Evolutionary conservation across 2,329 filamentous ascomycete genomes (phyloP).

Genomic region (Clonostachys byssicola): DNA sequence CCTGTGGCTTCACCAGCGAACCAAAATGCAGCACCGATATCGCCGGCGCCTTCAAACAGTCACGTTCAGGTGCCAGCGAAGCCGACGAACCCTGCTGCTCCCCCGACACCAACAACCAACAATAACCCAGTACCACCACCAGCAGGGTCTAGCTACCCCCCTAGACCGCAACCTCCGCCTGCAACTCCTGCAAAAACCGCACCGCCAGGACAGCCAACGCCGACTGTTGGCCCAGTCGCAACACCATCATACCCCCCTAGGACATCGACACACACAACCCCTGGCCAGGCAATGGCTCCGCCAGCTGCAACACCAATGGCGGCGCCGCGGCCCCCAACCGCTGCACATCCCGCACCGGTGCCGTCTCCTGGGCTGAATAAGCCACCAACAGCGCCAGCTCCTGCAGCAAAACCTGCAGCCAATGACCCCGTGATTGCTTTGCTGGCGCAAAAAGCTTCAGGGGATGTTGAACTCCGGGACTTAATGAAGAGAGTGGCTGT

Average conservation of each 20-base stretch:
- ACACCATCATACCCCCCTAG: slow-evolving; percentile 1
- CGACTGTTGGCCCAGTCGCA: not conserved
- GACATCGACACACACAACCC: not conserved
- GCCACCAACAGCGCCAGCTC: not conserved
- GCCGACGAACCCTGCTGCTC: slow-evolving; percentile 8
- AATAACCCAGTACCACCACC: slow-evolving; percentile 6
- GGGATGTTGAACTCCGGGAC: slow-evolving; percentile 67
- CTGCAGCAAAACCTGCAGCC: slow-evolving; percentile 16
- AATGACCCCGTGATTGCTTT: slow-evolving; percentile 77
- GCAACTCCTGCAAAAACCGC: slow-evolving; percentile 10
- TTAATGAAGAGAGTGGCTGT: slow-evolving; percentile 82
- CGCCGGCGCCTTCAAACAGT: not conserved
- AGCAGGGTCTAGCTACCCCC: slow-evolving; percentile 3
- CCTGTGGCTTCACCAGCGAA: slow-evolving; percentile 4
- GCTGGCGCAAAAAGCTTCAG: slow-evolving; percentile 70
- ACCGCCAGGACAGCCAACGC: slow-evolving; percentile 13
- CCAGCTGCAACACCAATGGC: not conserved
- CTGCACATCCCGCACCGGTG: slow-evolving; percentile 4
- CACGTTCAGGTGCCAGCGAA: slow-evolving; percentile 4
- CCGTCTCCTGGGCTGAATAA: not conserved
- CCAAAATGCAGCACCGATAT: not conserved
- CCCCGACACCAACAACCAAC: slow-evolving; percentile 2
- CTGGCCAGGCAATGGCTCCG: slow-evolving; percentile 1
- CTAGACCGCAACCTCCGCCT: not conserved
- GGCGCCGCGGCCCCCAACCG: not conserved